phyloP scores from a whole-genome alignment of 2,329 filamentous ascomycete species.

The Ascochyta rabiei region DNA sequence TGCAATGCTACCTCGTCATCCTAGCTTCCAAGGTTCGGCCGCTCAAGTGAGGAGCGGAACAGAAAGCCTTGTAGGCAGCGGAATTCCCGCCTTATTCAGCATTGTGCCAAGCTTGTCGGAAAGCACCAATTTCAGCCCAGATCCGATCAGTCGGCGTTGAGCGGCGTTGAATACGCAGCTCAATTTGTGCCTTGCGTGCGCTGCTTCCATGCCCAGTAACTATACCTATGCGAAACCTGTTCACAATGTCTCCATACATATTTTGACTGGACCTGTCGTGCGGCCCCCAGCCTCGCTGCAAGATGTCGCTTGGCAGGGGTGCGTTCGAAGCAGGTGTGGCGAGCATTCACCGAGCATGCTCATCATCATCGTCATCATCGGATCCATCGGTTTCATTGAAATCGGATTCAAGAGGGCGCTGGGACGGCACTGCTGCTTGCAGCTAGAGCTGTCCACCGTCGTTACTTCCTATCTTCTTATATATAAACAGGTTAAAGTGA shows the following conservation, averaged over 20 bases:
- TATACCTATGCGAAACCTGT: neutral
- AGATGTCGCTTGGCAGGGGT: neutral
- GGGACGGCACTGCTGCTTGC: constrained; percentile 20
- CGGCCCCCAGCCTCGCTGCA: neutral
- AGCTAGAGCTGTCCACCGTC: constrained; percentile 17
- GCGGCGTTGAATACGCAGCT: constrained; percentile 10
- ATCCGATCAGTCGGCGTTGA: constrained; percentile 9
- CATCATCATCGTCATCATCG: no score
- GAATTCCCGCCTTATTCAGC: constrained; percentile 21
- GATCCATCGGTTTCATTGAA: no score
- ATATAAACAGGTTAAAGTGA: no score
- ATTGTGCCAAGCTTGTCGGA: constrained; percentile 23
- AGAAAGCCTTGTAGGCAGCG: constrained; percentile 6
- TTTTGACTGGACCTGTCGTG: neutral
- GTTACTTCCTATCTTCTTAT: no score
- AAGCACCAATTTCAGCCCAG: constrained; percentile 18
- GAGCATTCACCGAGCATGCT: constrained; percentile 17
- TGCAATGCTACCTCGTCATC: constrained; percentile 12
- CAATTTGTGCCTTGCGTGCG: neutral
- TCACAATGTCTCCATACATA: neutral
- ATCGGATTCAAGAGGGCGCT: constrained; percentile 7
- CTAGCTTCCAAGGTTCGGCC: constrained; percentile 6
- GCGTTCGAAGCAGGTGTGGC: constrained; percentile 26
- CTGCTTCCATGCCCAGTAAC: neutral
- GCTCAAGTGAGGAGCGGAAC: constrained; percentile 14